Evolutionary conservation across 176 grass and related monocot genomes (phyloP).

Genomic region (Canna indica): DNA sequence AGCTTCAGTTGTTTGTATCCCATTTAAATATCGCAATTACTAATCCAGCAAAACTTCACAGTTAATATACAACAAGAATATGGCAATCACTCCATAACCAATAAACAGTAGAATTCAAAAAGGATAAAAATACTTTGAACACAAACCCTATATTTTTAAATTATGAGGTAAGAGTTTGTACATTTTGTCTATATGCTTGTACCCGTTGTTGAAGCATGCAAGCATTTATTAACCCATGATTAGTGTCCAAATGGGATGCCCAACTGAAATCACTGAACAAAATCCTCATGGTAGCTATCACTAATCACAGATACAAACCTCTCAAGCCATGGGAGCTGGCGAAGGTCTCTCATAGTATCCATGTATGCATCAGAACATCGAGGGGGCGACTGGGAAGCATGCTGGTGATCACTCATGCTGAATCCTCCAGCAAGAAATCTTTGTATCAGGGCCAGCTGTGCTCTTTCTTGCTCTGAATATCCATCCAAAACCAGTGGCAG

Average conservation of each 20-base stretch:
- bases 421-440: slow-evolving; percentile 78
- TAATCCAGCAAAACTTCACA: too few relatives aligned
- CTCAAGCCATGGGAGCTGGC: slow-evolving; percentile 97
- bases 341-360: slow-evolving; percentile 95
- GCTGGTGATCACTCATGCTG: slow-evolving; percentile 55
- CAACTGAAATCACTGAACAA: slow-evolving; percentile 60
- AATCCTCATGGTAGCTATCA: slow-evolving; percentile 91
- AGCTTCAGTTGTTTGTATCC: too few relatives aligned
- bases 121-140: not conserved
- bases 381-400: slow-evolving; percentile 50
- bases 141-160: slow-evolving; percentile 3
- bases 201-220: not conserved
- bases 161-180: slow-evolving; percentile 1
- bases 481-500: slow-evolving; percentile 53
- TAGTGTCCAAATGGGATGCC: not conserved
- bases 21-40: too few relatives aligned
- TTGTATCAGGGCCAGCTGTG: slow-evolving; percentile 81
- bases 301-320: slow-evolving; percentile 98
- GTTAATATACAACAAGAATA: not conserved
- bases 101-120: not conserved
- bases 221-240: not conserved
- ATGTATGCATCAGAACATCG: slow-evolving; percentile 64
- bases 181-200: not conserved
- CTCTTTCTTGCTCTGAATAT: slow-evolving; percentile 94
- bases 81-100: not conserved